Percentiles rank a stretch among this genome's conserved stretches.
Conservation (phyloP, 257 asterid species). For the Leonotis leonurus region DNA sequence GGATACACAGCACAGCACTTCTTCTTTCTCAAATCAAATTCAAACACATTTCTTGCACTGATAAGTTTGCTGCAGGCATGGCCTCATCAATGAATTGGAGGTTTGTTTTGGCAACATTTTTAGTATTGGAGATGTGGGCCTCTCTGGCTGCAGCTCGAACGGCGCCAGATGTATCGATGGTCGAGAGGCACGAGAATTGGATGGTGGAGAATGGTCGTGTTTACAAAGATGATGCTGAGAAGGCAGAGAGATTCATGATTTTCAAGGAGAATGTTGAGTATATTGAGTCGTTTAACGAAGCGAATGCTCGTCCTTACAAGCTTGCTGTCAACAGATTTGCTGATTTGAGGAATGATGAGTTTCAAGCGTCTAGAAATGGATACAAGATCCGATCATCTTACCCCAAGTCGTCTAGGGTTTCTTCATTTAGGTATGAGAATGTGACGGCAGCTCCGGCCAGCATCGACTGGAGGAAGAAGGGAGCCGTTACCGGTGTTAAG, state of each 20-base stretch:
- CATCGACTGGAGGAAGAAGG: slow-evolving; percentile 28
- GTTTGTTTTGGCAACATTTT: slow-evolving; percentile 8
- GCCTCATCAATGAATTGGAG: background rate
- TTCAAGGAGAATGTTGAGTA: slow-evolving; percentile 31
- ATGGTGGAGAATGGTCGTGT: slow-evolving; percentile 29
- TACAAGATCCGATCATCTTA: background rate
- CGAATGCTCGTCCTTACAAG: slow-evolving; percentile 14
- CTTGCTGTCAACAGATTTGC: slow-evolving; percentile 36
- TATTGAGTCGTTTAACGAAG: slow-evolving; percentile 30
- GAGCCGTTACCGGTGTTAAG: slow-evolving; percentile 21
- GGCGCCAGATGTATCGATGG: slow-evolving; percentile 21
- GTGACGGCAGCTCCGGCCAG: slow-evolving; percentile 16
- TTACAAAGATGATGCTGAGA: slow-evolving; percentile 31
- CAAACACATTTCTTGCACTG: no score
- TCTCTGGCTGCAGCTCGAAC: slow-evolving; percentile 22
- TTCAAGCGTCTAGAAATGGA: slow-evolving; percentile 21
- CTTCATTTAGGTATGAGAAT: slow-evolving; percentile 4
- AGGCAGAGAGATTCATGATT: slow-evolving; percentile 27
- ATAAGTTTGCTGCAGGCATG: no score
- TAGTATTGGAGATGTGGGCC: slow-evolving; percentile 22
- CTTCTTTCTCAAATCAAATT: no score
- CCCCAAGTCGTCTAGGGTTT: background rate
- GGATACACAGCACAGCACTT: no score
- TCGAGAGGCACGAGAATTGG: slow-evolving; percentile 32
- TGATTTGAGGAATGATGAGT: slow-evolving; percentile 40